Base-by-base conservation (phyloP, 352 stramenopile genomes). In the Pythium rishiriense region DNA sequence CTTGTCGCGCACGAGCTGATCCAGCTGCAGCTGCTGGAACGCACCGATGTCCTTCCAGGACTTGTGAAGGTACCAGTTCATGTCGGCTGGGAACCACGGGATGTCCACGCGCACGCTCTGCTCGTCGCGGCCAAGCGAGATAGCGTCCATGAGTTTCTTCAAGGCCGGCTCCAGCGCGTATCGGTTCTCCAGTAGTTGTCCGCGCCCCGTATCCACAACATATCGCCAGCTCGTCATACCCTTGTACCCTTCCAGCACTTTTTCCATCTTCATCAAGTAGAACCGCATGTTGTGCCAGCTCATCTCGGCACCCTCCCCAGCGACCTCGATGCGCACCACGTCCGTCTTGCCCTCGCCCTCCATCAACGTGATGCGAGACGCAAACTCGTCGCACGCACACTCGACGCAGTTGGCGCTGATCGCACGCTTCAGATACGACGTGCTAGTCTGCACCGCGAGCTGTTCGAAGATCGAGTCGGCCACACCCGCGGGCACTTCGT, bases 401-500 rank as follows among this genome's bases (percentile, higher is more conserved):
- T 69, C 62, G 39, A 69, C 64, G 21, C 50, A 62, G 17, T 65
- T 64, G 4, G 2, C 15, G n/a, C 33, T 28, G 1, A 70, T 47
- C 1, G 15, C 51, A 4, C 55, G 55, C 1, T 56, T 24, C 11
- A 60, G 48, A 5, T 33, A 28, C 5, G 47, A 11, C 1, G 37
- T 53, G 56, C 66, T 56, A 37, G 57, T 70, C 17, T 63, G 50
- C 22, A 70, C 64, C 14, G 56, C 64, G 25, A 66, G 59, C 7
- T 70, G 56, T 26, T 70, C 64, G 26, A 70, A 70, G n/a, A 66
- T 50, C 1, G 56, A 63, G 15, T 70, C 64, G 0, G 54, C 58
- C 6, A 70, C 24, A 21, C 66, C 56, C 19, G 17, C 26, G 0
- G 53, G 46, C 9, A 70, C 37, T 10, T 66, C 64, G n/a, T 70